These are phyloP conservation scores for Viridothelium virens DNA, from an alignment of 495 filamentous ascomycete species.

Conservation along the genomic window DNA sequence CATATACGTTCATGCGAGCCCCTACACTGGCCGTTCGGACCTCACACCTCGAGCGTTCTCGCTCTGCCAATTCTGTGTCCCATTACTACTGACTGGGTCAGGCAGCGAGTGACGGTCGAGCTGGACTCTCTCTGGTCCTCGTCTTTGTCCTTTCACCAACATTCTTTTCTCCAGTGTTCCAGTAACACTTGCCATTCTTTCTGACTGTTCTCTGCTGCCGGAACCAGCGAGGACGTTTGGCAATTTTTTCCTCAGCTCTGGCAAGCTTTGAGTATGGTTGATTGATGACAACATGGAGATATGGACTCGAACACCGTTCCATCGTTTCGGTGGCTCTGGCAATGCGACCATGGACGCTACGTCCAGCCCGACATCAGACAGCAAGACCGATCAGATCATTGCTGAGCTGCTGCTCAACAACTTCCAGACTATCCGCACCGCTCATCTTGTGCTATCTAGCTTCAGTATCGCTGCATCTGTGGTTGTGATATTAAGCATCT, in stretches of 20 bases:
- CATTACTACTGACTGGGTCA: slow-evolving; percentile 5
- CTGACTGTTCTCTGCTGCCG: slow-evolving; percentile 7
- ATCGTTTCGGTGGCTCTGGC: not conserved
- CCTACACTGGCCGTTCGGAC: slow-evolving; percentile 7
- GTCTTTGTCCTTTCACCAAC: not conserved
- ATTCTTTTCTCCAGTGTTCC: slow-evolving; percentile 9
- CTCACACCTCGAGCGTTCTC: slow-evolving; percentile 12
- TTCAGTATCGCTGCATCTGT: slow-evolving; percentile 8
- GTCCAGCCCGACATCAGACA: not conserved
- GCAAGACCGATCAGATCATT: slow-evolving; percentile 5
- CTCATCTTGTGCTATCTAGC: not conserved
- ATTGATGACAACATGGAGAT: slow-evolving; percentile 8
- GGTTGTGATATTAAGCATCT: not conserved
- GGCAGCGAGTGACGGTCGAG: slow-evolving; percentile 10
- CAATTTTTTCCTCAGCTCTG: slow-evolving; percentile 11
- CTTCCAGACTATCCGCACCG: slow-evolving; percentile 6
- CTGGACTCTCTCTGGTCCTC: slow-evolving; percentile 6
- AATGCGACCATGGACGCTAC: slow-evolving; percentile 2
- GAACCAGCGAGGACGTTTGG: slow-evolving; percentile 6
- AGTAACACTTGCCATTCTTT: slow-evolving; percentile 12
- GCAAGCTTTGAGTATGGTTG: slow-evolving; percentile 13
- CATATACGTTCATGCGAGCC: slow-evolving; percentile 11
- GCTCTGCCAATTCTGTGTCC: slow-evolving; percentile 1
- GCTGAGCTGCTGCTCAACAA: not conserved
- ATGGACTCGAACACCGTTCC: slow-evolving; percentile 7